phyloP scores from a whole-genome alignment of 306 rosid species.

The Purshia tridentata region DNA sequence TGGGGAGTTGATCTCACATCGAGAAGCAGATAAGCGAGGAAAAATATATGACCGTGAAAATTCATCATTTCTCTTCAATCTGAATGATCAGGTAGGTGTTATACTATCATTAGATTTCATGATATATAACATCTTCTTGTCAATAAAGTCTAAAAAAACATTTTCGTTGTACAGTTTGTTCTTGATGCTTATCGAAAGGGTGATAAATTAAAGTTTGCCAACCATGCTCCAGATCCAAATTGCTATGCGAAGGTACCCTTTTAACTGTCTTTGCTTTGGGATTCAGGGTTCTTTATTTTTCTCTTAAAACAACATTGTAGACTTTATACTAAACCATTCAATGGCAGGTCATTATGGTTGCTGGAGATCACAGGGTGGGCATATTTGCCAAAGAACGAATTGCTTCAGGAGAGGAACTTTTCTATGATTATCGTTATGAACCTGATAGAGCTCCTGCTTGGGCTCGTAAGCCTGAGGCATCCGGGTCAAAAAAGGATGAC shows the following conservation, averaged over 20 bases:
- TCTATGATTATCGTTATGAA: constrained; percentile 94
- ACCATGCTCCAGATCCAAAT: constrained; percentile 97
- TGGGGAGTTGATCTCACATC: constrained; percentile 92
- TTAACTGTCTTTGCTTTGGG: not conserved
- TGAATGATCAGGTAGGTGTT: constrained; percentile 89
- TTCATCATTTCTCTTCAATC: constrained; percentile 95
- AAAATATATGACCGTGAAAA: constrained; percentile 99
- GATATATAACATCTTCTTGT: not conserved
- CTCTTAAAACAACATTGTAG: not conserved
- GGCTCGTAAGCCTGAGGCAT: constrained; percentile 91
- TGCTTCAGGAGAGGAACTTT: constrained; percentile 92
- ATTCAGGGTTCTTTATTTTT: not conserved
- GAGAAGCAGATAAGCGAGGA: constrained; percentile 99
- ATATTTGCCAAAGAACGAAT: constrained; percentile 98
- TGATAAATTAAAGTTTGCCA: constrained; percentile 95
- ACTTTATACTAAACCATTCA: not conserved
- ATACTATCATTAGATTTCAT: not conserved
- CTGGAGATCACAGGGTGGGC: constrained; percentile 98
- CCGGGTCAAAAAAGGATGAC: constrained; percentile 83
- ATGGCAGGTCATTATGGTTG: constrained; percentile 96
- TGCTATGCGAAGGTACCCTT: constrained; percentile 87
- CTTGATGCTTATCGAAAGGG: constrained; percentile 98
- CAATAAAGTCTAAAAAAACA: constrained; percentile 2
- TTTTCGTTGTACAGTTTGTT: constrained; percentile 67
- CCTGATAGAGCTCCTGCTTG: constrained; percentile 98